A percentile compares a stretch with the other conserved stretches of the same genome.
These are phyloP conservation scores for Pezicula radicicola DNA, from an alignment of 2,329 filamentous ascomycete genomes.

Conservation along the genomic window DNA sequence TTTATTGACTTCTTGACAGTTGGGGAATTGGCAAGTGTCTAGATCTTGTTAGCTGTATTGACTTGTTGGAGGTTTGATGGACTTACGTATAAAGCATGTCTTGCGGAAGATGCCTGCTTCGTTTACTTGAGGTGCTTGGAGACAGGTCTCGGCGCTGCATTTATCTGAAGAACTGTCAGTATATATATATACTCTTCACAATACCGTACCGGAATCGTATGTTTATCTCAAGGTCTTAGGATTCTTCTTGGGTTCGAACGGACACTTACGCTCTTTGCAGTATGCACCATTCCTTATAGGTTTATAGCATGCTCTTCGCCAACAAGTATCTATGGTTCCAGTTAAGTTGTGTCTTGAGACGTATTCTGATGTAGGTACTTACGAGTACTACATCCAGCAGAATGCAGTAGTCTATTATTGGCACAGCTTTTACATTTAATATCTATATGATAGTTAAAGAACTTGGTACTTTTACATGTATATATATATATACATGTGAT, in stretches of 20 bases:
- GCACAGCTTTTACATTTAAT: constrained; percentile 1
- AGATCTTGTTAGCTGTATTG: not conserved
- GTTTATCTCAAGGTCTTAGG: not conserved
- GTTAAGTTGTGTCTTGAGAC: not conserved
- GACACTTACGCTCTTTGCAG: not conserved
- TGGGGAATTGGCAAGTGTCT: constrained; percentile 1
- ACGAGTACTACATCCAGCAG: not conserved
- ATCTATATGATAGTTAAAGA: not conserved
- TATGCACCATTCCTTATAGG: not conserved
- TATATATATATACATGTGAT: not conserved
- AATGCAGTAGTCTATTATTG: not conserved
- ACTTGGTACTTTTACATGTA: not conserved
- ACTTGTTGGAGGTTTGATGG: not conserved
- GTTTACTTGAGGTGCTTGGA: not conserved
- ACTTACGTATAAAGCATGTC: not conserved
- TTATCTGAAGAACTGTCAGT: not conserved
- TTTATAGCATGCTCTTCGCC: not conserved
- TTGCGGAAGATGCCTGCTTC: constrained; percentile 1
- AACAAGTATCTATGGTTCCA: not conserved
- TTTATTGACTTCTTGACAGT: not conserved
- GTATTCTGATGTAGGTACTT: not conserved
- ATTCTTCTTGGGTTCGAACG: not conserved
- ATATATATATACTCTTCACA: not conserved
- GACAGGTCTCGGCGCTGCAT: not conserved
- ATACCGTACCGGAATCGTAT: not conserved